Base-by-base conservation (phyloP, 768 basidiomycete genomes). In the Polyporus arcularius region DNA sequence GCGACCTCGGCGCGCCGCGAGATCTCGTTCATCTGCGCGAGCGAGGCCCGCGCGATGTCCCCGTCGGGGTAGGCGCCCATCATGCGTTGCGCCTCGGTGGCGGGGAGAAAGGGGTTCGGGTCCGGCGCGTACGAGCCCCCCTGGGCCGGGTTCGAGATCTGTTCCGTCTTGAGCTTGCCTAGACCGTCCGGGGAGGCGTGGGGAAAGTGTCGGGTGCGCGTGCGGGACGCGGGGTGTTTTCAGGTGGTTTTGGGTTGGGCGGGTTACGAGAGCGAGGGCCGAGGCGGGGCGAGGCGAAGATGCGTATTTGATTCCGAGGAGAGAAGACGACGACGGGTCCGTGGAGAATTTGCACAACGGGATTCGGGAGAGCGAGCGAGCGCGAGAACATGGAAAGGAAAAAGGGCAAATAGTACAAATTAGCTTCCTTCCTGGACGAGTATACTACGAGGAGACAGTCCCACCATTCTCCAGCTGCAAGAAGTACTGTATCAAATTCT, bases 401-500 rank as follows among this genome's bases (percentile, higher is more conserved):
- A 55, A 59, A 53, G 46, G 42, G 55, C 21, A 52, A 58, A 62
- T 62, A 66, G 63, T 65, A 62, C 50, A 66, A 64, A 65, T 55
- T 83, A 74, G 80, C 46, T 71, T 71, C 63, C 84, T 82, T 41
- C 72, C 66, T 21, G 53, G 21, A 21, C 45, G 50, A 43, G 56
- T 56, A 53, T 42, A 65, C 63, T 64, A 63, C 54, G 63, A 72
- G 55, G 69, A 67, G 65, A 65, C 62, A 63, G 68, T 74, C 80
- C 72, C 71, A 81, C 81, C 80, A 63, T 78, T 79, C 75, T 92
- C 91, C 63, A 82, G 75, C 65, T 88, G 85, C 66, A 94, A 76
- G 73, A 92, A 89, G 75, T 91, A 92, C 59, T 88, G 85, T 66
- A 95, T 87, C 61, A 94, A 70, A 66, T 83, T 85, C 74, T 92